phyloP scores from a whole-genome alignment of 2,329 filamentous ascomycete genomes.

The Emmonsiellopsis sp. region DNA sequence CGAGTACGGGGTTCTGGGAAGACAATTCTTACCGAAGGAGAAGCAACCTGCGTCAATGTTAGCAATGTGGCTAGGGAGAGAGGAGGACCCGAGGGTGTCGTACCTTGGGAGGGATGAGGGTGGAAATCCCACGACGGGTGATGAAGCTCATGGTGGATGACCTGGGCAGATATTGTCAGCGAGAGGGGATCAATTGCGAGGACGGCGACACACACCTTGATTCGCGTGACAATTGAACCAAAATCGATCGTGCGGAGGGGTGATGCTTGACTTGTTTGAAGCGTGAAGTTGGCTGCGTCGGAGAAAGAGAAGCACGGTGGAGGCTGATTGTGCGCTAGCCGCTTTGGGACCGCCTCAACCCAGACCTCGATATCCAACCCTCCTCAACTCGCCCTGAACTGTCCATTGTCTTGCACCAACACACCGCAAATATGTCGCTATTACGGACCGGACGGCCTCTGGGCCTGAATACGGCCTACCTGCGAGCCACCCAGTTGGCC shows the following conservation, averaged over 20 bases:
- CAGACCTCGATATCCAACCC: not conserved
- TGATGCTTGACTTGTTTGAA: slow-evolving; percentile 2
- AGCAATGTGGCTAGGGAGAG: slow-evolving; percentile 23
- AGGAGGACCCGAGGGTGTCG: slow-evolving; percentile 16
- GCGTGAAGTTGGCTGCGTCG: slow-evolving; percentile 1
- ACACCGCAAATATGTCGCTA: slow-evolving; percentile 51
- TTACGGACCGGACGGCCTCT: slow-evolving; percentile 44
- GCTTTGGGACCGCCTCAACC: slow-evolving; percentile 17
- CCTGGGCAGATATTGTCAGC: slow-evolving; percentile 14
- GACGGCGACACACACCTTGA: slow-evolving; percentile 18
- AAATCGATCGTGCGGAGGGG: slow-evolving; percentile 24
- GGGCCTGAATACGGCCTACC: slow-evolving; percentile 21
- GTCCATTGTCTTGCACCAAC: slow-evolving; percentile 8
- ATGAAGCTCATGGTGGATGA: slow-evolving; percentile 79
- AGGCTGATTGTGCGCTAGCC: slow-evolving; percentile 26
- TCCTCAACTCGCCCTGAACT: not conserved
- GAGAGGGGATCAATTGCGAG: not conserved
- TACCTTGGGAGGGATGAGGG: slow-evolving; percentile 99
- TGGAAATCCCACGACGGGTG: slow-evolving; percentile 83
- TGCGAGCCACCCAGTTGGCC: slow-evolving; percentile 23
- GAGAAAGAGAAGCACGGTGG: slow-evolving; percentile 13
- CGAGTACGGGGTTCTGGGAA: slow-evolving; percentile 1
- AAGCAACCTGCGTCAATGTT: slow-evolving; percentile 57
- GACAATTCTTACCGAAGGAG: slow-evolving; percentile 62
- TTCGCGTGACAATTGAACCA: slow-evolving; percentile 24